A percentile compares a stretch with the other conserved stretches of the same genome.
Evolutionary conservation across 768 basidiomycete species (phyloP).

Genomic region (Mycena polygramma): DNA sequence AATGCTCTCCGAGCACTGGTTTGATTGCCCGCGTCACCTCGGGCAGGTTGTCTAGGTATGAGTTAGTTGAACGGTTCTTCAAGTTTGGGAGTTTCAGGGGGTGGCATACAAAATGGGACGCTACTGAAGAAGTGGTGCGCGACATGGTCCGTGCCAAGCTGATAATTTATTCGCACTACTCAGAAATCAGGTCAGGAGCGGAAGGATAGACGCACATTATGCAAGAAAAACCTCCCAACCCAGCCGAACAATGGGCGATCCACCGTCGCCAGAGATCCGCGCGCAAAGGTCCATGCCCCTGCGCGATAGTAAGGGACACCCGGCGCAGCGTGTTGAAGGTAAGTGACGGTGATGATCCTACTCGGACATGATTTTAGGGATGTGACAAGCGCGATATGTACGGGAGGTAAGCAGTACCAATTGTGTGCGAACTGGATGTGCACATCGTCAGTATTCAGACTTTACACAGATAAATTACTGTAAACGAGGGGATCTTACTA

Average conservation of each 20-base stretch:
- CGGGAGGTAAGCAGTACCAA: slow-evolving; percentile 45
- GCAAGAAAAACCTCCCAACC: slow-evolving; percentile 73
- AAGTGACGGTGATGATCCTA: slow-evolving; percentile 73
- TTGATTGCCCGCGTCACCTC: slow-evolving; percentile 68
- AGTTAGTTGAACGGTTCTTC: neutral
- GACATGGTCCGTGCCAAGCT: slow-evolving; percentile 56
- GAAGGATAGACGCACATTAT: slow-evolving; percentile 56
- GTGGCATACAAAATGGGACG: slow-evolving; percentile 64
- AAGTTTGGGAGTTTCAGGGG: neutral
- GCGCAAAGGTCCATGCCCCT: slow-evolving; percentile 67
- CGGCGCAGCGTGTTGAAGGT: slow-evolving; percentile 72
- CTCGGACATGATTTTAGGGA: slow-evolving; percentile 39
- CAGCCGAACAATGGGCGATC: slow-evolving; percentile 72
- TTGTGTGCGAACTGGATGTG: slow-evolving; percentile 58
- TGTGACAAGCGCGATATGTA: neutral
- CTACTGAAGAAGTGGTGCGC: slow-evolving; percentile 73
- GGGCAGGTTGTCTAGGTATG: slow-evolving; percentile 65
- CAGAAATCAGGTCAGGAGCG: neutral
- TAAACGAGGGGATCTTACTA: slow-evolving; percentile 47
- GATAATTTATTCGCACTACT: neutral
- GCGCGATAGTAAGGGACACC: slow-evolving; percentile 67
- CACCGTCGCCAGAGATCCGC: slow-evolving; percentile 71
- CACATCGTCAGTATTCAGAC: neutral
- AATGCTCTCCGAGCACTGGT: slow-evolving; percentile 66
- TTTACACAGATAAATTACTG: too few relatives aligned